These are phyloP conservation scores for Sphaerulina populicola DNA, from an alignment of 2,329 filamentous ascomycete genomes.

Conservation along the genomic window DNA sequence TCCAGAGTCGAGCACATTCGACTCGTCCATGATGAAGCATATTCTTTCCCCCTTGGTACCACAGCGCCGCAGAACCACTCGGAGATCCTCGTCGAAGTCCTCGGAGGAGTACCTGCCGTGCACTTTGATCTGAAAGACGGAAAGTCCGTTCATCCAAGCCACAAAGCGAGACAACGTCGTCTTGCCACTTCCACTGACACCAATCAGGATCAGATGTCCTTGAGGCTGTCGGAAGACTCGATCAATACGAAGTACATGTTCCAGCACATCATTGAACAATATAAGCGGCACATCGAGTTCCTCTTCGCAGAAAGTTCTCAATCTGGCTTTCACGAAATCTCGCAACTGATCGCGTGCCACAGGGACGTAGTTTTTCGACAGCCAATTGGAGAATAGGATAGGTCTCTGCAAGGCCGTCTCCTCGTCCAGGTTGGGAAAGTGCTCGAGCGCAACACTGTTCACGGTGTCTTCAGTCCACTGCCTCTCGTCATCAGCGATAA, in stretches of 20 bases:
- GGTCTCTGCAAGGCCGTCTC: constrained; percentile 80
- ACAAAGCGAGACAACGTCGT: constrained; percentile 96
- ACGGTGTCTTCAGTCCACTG: constrained; percentile 91
- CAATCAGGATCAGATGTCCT: constrained; percentile 94
- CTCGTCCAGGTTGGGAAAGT: constrained; percentile 94
- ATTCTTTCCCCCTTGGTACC: constrained; percentile 99
- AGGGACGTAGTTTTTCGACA: constrained; percentile 96
- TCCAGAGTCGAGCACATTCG: constrained; percentile 94
- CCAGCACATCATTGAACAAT: constrained; percentile 97
- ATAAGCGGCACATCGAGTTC: constrained; percentile 98
- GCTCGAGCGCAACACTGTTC: constrained; percentile 73
- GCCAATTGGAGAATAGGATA: constrained; percentile 98
- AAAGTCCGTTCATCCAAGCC: constrained; percentile 99
- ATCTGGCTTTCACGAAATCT: constrained; percentile 92
- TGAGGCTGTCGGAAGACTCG: constrained; percentile 97
- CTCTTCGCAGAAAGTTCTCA: constrained; percentile 98
- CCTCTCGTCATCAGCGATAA: constrained; percentile 88
- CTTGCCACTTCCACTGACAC: constrained; percentile 97
- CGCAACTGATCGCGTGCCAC: constrained; percentile 91
- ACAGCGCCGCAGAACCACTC: constrained; percentile 84
- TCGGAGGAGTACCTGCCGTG: constrained; percentile 97
- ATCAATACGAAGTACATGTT: constrained; percentile 96
- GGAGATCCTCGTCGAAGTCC: constrained; percentile 95
- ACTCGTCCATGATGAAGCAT: constrained; percentile 99
- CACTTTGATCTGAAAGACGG: constrained; percentile 99